Evolutionary conservation across 78 protist species (phyloP).

Genomic region (Dictyostelium citrinum): DNA sequence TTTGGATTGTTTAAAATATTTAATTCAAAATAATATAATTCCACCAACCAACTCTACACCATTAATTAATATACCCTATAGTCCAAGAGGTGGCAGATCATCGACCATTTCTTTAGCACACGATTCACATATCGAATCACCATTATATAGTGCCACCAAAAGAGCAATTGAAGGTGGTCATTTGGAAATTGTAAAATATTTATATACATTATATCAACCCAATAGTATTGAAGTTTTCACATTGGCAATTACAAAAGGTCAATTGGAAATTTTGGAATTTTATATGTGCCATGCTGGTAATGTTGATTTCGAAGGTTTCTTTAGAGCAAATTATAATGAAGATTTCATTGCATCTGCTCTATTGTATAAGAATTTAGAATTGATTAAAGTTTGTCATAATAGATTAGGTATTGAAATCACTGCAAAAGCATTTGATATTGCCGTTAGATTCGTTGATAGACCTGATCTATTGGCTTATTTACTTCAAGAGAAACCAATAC

Average conservation of each 20-base stretch:
- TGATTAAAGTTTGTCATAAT: background rate
- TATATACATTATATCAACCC: background rate
- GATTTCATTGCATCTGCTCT: background rate
- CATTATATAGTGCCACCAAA: background rate
- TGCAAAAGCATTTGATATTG: background rate
- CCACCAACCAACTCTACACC: background rate
- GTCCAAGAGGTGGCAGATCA: background rate
- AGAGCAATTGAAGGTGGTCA: background rate
- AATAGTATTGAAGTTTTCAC: background rate
- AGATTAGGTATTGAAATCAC: background rate
- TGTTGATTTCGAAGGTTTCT: background rate
- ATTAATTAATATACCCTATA: background rate
- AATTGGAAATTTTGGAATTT: background rate
- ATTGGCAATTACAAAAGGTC: background rate
- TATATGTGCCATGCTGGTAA: background rate
- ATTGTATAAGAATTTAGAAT: background rate
- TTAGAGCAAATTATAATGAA: background rate
- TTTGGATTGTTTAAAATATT: background rate
- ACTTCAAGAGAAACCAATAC: constrained; percentile 7
- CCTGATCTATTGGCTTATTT: background rate
- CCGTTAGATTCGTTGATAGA: background rate
- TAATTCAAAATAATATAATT: constrained; percentile 3
- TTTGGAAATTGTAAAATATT: constrained; percentile 8
- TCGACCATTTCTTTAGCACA: background rate
- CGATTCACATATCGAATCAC: background rate